Percentiles rank a stretch among this genome's conserved stretches.
Conservation (phyloP, 139 green algal genomes). For the Zygnema circumcarinatum region DNA sequence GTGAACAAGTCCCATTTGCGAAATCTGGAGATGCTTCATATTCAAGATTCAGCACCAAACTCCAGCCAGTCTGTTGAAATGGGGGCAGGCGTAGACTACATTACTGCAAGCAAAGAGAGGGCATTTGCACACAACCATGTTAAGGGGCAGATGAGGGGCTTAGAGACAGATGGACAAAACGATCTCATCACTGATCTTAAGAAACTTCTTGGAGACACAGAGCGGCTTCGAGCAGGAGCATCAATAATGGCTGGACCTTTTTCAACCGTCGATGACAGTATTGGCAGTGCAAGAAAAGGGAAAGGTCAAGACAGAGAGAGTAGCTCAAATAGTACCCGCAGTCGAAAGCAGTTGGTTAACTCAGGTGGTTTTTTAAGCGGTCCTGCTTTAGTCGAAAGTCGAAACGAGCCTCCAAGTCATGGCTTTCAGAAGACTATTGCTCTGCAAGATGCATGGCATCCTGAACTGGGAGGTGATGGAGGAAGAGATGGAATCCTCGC, state of each 20-base stretch:
- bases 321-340: neutral
- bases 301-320: too few species aligned
- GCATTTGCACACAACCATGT: neutral
- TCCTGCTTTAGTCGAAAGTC: neutral
- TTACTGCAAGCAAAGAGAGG: neutral
- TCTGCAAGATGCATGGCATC: too few species aligned
- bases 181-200: neutral
- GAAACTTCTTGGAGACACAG: neutral
- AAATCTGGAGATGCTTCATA: neutral
- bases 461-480: too few species aligned
- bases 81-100: neutral
- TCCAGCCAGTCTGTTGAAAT: neutral
- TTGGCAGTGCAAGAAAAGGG: neutral
- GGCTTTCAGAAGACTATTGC: too few species aligned
- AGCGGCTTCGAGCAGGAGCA: neutral
- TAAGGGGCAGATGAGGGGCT: neutral
- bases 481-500: too few species aligned
- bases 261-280: neutral
- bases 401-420: too few species aligned
- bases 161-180: neutral
- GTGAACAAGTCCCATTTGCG: neutral
- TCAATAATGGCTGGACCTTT: neutral
- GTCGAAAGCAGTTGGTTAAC: neutral
- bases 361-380: neutral
- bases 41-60: too few species aligned